Evolutionary conservation across 2,329 filamentous ascomycete species (phyloP), one percentile per base, ranked within the genome.

Genomic region (Scedosporium minutisporum): DNA sequence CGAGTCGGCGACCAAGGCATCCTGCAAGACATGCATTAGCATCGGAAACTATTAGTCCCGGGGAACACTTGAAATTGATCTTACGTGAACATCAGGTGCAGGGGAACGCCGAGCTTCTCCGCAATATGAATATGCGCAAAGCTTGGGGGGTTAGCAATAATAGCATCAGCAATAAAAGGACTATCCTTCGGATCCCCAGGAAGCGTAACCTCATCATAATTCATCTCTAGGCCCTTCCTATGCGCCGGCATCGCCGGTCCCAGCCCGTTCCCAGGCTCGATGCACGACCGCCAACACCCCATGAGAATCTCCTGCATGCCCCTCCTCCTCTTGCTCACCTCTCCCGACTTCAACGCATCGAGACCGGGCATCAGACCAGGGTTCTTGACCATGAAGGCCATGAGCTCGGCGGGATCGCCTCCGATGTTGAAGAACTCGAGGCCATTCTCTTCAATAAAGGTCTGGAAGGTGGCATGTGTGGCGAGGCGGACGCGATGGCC

Each of bases 381-480:
- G 67, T 95, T 89, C 73, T 93, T 93, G 57, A 95, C 91, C 91
- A 96, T 96, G 69, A 93, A 96, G 3, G 91, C 90, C 89, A 91
- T 92, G 53, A 91, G 77, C 68, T 89, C 83, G 1, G 86, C 82
- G 1, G 89, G 89, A 70, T 92, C 87, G 2, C 88, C 89, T n/a
- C 88, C 88, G 60, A 91, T 89, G 65, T 76, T 83, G 72, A 89
- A 91, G 72, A 91, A 93, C 68, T 92, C 89, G 14, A 93, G 79
- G 0, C 81, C 87, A 70, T 87, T 86, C 61, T 89, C 83, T 64
- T 86, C 81, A 3, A 92, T 85, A 66, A 91, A 90, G 0, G 77
- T 72, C 66, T 84, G 79, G 67, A 93, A 93, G 1, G 80, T 85
- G 3, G 82, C 74, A 68, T 93, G 89, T 0, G 90, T 93, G 5